Conservation (phyloP, 2,329 filamentous ascomycete species). For the Pyrenochaeta sp. region DNA sequence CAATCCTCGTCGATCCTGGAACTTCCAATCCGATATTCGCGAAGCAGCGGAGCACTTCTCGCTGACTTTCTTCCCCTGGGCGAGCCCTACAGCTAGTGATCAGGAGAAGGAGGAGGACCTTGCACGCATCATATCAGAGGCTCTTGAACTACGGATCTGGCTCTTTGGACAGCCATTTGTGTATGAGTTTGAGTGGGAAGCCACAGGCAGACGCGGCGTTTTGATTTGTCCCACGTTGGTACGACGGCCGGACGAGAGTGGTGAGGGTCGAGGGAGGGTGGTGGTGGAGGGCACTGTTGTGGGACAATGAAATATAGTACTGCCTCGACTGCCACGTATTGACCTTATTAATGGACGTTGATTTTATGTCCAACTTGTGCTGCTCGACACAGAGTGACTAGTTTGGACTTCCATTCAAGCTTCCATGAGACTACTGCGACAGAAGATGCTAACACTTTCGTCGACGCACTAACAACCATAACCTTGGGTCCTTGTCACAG, state of each 20-base stretch:
- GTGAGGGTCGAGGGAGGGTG: background rate
- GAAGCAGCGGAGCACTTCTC: slow-evolving; percentile 47
- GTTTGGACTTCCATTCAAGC: too few species aligned
- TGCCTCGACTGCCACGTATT: background rate
- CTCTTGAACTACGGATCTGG: slow-evolving; percentile 40
- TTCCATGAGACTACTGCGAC: too few species aligned
- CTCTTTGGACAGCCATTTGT: slow-evolving; percentile 34
- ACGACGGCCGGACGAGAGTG: slow-evolving; percentile 12
- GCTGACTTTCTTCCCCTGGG: slow-evolving; percentile 47
- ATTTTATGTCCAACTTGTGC: too few species aligned
- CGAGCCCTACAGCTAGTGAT: slow-evolving; percentile 36
- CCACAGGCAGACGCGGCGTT: slow-evolving; percentile 27
- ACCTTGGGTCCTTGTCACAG: too few species aligned
- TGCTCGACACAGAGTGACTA: too few species aligned
- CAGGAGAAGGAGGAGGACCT: slow-evolving; percentile 41
- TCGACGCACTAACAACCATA: too few species aligned
- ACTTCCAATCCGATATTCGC: slow-evolving; percentile 28
- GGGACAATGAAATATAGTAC: slow-evolving; percentile 1
- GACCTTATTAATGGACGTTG: too few species aligned
- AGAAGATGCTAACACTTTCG: too few species aligned
- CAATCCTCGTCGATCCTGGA: slow-evolving; percentile 6
- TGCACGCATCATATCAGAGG: slow-evolving; percentile 31
- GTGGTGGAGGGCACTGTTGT: slow-evolving; percentile 19
- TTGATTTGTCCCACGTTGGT: slow-evolving; percentile 33
- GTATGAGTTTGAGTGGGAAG: slow-evolving; percentile 41